Conservation (phyloP, 306 rosid species). For the Prosopis cineraria region DNA sequence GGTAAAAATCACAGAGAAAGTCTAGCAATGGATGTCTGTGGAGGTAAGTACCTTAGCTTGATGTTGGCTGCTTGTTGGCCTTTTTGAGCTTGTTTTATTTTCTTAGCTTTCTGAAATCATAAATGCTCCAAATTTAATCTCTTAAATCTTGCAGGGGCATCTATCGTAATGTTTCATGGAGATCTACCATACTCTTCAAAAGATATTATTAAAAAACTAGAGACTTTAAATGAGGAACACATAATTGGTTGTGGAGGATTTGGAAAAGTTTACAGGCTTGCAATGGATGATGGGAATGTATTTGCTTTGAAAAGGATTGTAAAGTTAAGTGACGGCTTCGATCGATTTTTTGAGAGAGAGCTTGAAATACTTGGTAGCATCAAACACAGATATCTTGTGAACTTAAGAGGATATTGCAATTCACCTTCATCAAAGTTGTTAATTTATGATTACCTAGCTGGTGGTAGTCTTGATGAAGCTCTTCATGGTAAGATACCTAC, state of each 20-base stretch:
- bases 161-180: constrained; percentile 95
- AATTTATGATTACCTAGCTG: constrained; percentile 89
- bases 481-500: constrained; percentile 74
- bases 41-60: constrained; percentile 62
- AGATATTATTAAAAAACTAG: constrained; percentile 91
- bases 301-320: constrained; percentile 94
- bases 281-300: constrained; percentile 93
- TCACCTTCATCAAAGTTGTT: constrained; percentile 93
- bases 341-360: constrained; percentile 96
- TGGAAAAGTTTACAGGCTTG: constrained; percentile 92
- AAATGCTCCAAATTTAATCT: constrained; percentile 31
- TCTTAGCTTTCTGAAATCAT: constrained; percentile 7
- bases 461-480: constrained; percentile 96
- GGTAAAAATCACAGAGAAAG: constrained; percentile 73
- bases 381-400: constrained; percentile 90
- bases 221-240: constrained; percentile 87
- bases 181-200: constrained; percentile 95
- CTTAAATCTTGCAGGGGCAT: constrained; percentile 69
- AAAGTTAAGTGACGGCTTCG: constrained; percentile 88
- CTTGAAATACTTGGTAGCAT: constrained; percentile 97
- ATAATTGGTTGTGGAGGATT: constrained; percentile 93
- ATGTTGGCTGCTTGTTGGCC: constrained; percentile 27
- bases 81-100: constrained; percentile 21
- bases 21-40: constrained; percentile 74
- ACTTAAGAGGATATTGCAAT: constrained; percentile 95